Evolutionary conservation across 2,329 filamentous ascomycete genomes (phyloP).

Genomic region (Cladosporium oxysporum): DNA sequence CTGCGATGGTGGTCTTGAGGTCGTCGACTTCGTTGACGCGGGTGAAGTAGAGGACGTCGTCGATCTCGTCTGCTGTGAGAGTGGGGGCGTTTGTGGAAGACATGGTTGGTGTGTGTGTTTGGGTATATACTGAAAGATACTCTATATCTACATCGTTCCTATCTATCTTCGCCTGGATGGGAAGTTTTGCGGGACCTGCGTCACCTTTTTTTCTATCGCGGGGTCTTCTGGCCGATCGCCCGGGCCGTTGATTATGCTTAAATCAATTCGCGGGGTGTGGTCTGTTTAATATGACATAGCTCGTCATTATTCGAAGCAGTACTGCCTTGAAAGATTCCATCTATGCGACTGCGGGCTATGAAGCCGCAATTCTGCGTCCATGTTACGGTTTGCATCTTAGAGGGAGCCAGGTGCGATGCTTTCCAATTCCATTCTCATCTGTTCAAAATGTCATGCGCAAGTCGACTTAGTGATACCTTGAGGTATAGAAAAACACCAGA

Average conservation of each 20-base stretch:
- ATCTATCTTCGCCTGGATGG: background rate
- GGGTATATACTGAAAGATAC: background rate
- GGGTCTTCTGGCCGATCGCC: slow-evolving; percentile 3
- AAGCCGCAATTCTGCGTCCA: too few species aligned
- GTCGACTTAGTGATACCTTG: background rate
- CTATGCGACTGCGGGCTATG: background rate
- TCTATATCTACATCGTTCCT: background rate
- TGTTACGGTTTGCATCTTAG: too few species aligned
- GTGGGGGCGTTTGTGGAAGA: slow-evolving; percentile 19
- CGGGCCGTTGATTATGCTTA: slow-evolving; percentile 11
- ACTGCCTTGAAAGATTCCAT: background rate
- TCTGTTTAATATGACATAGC: background rate
- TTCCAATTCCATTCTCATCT: background rate
- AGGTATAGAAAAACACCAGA: background rate
- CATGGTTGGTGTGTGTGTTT: slow-evolving; percentile 11
- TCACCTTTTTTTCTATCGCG: slow-evolving; percentile 10
- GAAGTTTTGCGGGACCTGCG: slow-evolving; percentile 13
- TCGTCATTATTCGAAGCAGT: background rate
- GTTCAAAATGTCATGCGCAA: background rate
- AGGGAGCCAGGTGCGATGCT: background rate
- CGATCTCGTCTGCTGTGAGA: slow-evolving; percentile 76
- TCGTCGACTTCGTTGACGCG: slow-evolving; percentile 75
- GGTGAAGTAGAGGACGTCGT: slow-evolving; percentile 87
- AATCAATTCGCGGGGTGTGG: background rate
- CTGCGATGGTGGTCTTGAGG: slow-evolving; percentile 60